Evolutionary conservation across 2,329 filamentous ascomycete species (phyloP).

Genomic region (Fusarium denticulatum): DNA sequence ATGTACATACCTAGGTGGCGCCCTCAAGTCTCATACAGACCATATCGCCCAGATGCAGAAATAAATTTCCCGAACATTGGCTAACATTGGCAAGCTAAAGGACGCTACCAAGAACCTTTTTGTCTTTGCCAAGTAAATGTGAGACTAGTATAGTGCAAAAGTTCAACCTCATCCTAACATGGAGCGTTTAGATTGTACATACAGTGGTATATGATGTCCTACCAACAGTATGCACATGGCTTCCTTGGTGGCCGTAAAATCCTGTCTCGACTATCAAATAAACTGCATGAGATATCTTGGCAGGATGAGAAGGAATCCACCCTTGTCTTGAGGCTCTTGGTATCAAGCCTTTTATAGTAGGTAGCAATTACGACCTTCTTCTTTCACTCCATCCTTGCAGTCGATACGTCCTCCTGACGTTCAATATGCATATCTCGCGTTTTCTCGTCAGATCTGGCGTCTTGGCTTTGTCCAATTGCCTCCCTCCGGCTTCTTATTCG

Average conservation of each 20-base stretch:
- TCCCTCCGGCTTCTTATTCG: not conserved
- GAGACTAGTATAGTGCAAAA: constrained; percentile 17
- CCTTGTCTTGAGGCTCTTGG: constrained; percentile 26
- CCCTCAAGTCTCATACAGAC: not conserved
- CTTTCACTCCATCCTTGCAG: constrained; percentile 33
- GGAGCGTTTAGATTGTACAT: not conserved
- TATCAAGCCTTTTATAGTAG: constrained; percentile 30
- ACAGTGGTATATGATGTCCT: not conserved
- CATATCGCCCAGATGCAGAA: not conserved
- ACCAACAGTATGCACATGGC: not conserved
- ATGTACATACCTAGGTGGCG: not conserved
- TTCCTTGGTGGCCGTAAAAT: not conserved
- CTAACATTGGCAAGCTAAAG: constrained; percentile 10
- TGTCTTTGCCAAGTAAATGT: constrained; percentile 2
- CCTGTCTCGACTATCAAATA: not conserved
- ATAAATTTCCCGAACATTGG: constrained; percentile 14
- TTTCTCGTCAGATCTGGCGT: constrained; percentile 20
- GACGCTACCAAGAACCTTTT: constrained; percentile 4
- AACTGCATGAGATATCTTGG: constrained; percentile 18
- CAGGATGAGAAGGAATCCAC: constrained; percentile 2
- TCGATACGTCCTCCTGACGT: constrained; percentile 21
- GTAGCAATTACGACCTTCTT: constrained; percentile 32
- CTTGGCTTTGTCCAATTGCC: constrained; percentile 3
- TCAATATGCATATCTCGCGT: not conserved
- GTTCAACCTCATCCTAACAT: not conserved